Evolutionary conservation across 495 filamentous ascomycete genomes (phyloP), one percentile per base, ranked within the genome.

Genomic region (Penicillium tannophilum): DNA sequence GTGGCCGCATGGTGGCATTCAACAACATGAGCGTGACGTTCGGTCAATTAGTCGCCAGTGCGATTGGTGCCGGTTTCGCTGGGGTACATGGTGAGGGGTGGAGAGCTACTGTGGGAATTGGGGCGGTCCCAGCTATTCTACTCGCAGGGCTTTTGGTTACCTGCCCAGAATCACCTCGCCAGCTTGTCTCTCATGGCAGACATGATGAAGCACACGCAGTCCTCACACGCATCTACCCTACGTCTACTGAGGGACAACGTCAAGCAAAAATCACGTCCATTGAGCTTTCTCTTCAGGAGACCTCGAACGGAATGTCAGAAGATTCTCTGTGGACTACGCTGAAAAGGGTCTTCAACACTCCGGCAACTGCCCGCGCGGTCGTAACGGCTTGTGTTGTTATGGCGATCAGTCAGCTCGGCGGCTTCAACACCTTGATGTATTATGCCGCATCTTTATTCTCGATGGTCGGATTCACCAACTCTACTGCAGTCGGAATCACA

Each of bases 11-110:
- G 76, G 79, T 85, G 41, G 80, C 73, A 1, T 70, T 85, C 19
- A 77, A 85, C 63, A 83, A 84, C 49, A 79, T 85, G 75, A 73
- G 69, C 51, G 77, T 85, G 48, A 83, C 81, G 1, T 76, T 75
- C 24, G 82, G 82, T 7, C 82, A 84, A 57, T 61, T 84, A 1
- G 57, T 84, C 35, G 72, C 74, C 6, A 83, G 82, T 51, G 78
- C 74, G 1, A 67, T 84, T 30, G 82, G 82, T 11, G 82, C 82
- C 6, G 82, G 66, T 1, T 80, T 84, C 62, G 74, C 79, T 2
- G 62, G 79, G 35, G 75, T 79, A 16, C 20, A 54, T 16, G 36
- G 60, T 14, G 59, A 75, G 33, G 79, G 79, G 49, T 84, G 79
- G 81, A 72, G 81, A 58, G 77, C 74, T 24, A 81, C 80, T 60